Conservation (phyloP, 2,329 filamentous ascomycete genomes). For the Microdochium nivale region DNA sequence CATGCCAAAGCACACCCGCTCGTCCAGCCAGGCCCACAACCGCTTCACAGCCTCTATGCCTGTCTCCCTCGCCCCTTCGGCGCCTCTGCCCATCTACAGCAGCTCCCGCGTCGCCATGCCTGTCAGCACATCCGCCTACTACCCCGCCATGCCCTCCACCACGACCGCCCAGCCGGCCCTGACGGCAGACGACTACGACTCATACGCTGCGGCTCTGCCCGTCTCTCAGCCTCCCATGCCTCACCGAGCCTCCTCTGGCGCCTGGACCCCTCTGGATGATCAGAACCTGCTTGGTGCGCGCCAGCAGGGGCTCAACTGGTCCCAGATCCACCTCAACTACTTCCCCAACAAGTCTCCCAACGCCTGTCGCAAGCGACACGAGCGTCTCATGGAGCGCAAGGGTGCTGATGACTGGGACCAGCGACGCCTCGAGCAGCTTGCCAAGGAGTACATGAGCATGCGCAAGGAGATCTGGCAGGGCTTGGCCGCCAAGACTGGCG, state of each 20-base stretch:
- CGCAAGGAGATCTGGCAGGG: conserved; percentile 75
- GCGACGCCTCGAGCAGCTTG: conserved; percentile 64
- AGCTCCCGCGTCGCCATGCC: conserved; percentile 31
- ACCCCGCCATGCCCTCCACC: conserved; percentile 24
- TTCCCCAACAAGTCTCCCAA: conserved; percentile 74
- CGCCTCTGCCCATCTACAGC: conserved; percentile 31
- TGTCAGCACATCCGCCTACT: conserved; percentile 26
- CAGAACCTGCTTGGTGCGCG: conserved; percentile 63
- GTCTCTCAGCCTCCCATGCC: conserved; percentile 26
- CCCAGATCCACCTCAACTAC: conserved; percentile 65
- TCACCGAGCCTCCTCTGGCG: conserved; percentile 50
- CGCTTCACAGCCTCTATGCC: conserved; percentile 25
- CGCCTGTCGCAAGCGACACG: conserved; percentile 83
- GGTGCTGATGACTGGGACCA: conserved; percentile 73
- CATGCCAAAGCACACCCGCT: conserved; percentile 38
- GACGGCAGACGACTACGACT: conserved; percentile 29
- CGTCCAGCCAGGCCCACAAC: conserved; percentile 26
- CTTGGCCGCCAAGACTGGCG: conserved; percentile 65
- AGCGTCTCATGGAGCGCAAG: conserved; percentile 70
- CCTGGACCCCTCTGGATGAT: conserved; percentile 70
- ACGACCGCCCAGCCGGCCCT: conserved; percentile 21
- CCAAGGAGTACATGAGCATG: conserved; percentile 70
- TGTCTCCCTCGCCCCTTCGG: conserved; percentile 28
- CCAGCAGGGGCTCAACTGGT: conserved; percentile 73
- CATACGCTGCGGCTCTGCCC: conserved; percentile 26